These are phyloP conservation scores for Solanum virginianum DNA, from an alignment of 257 asterid genomes.

Conservation along the genomic window DNA sequence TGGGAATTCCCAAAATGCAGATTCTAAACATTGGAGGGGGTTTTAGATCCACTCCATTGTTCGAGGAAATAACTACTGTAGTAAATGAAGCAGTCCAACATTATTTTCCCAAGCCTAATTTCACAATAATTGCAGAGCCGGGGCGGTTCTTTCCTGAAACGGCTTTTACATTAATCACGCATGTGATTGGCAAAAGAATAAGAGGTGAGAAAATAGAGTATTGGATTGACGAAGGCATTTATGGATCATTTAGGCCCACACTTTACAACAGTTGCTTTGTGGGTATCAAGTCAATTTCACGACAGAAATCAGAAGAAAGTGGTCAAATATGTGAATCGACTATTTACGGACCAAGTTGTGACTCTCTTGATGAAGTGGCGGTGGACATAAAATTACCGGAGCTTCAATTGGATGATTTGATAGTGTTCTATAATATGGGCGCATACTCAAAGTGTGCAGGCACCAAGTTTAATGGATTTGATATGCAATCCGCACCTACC, in stretches of 20 bases:
- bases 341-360: neutral
- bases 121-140: neutral
- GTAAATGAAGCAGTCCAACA: neutral
- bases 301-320: neutral
- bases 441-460: neutral
- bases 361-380: neutral
- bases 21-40: neutral
- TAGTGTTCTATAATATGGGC: constrained; percentile 5
- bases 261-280: neutral
- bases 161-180: neutral
- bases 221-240: constrained; percentile 8
- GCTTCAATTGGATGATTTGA: constrained; percentile 2
- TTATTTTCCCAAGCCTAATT: neutral
- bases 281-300: neutral
- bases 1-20: neutral
- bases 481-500: neutral
- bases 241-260: constrained; percentile 7
- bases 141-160: constrained; percentile 1
- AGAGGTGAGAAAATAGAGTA: constrained; percentile 2
- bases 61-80: neutral
- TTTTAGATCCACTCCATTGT: neutral
- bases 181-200: constrained; percentile 1
- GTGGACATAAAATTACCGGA: neutral
- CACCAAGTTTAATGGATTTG: neutral
- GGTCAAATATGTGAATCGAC: neutral